phyloP scores from a whole-genome alignment of 352 stramenopile species.

The Phytophthora podocarpi region DNA sequence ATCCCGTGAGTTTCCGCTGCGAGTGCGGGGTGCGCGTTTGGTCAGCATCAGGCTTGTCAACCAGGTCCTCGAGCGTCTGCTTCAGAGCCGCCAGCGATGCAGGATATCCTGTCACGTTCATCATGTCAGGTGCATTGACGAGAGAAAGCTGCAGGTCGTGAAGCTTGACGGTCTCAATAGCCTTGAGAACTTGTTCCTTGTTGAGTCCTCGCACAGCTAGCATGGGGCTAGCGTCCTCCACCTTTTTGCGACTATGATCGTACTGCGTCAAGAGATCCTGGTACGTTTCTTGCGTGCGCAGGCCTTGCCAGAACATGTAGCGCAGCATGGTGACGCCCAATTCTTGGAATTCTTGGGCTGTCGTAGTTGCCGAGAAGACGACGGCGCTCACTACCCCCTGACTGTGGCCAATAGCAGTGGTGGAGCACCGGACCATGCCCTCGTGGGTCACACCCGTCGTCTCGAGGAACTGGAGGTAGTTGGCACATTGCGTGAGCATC shows the following conservation, averaged over 20 bases:
- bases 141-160: constrained; percentile 77
- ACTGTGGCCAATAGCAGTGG: constrained; percentile 68
- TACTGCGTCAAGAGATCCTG: constrained; percentile 32
- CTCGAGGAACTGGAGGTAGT: constrained; percentile 78
- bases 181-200: constrained; percentile 55
- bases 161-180: constrained; percentile 55
- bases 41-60: constrained; percentile 58
- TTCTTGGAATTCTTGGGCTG: constrained; percentile 50
- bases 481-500: constrained; percentile 72
- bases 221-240: constrained; percentile 67
- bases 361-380: constrained; percentile 66
- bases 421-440: constrained; percentile 48
- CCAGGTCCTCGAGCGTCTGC: constrained; percentile 46
- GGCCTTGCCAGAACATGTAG: constrained; percentile 87
- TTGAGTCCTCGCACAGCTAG: constrained; percentile 66
- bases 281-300: constrained; percentile 69
- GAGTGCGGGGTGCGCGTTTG: constrained; percentile 85
- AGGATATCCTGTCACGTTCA: constrained; percentile 76
- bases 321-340: constrained; percentile 55
- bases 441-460: constrained; percentile 57
- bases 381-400: constrained; percentile 80
- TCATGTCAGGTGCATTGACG: constrained; percentile 59
- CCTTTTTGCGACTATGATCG: constrained; percentile 36
- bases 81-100: constrained; percentile 60
- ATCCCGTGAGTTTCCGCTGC: constrained; percentile 71